Conservation (phyloP, 2,329 filamentous ascomycete species). For the Berkeleyomyces rouxiae region DNA sequence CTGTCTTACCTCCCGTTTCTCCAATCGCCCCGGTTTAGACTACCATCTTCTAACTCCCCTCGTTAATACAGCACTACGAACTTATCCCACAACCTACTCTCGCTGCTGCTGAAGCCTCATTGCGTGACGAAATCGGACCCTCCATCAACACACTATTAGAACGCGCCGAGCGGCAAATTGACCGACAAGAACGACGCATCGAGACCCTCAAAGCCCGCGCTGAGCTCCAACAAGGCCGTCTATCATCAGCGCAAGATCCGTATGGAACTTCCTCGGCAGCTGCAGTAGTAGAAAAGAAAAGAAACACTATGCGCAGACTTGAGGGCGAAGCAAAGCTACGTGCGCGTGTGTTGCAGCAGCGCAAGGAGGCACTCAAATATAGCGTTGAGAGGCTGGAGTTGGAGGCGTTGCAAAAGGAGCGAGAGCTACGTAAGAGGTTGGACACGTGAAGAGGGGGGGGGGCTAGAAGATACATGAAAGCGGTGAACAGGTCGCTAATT, state of each 20-base stretch:
- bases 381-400: constrained; percentile 72
- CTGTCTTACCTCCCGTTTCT: constrained; percentile 17
- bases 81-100: constrained; percentile 75
- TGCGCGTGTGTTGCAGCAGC: constrained; percentile 50
- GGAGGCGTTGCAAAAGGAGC: constrained; percentile 62
- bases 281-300: constrained; percentile 12
- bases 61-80: constrained; percentile 67
- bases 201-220: constrained; percentile 68
- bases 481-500: not conserved
- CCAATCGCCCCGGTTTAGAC: not conserved
- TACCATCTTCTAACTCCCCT: constrained; percentile 75
- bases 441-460: constrained; percentile 18
- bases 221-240: constrained; percentile 63
- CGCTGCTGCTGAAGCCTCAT: constrained; percentile 62
- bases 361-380: constrained; percentile 74
- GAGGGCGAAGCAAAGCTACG: constrained; percentile 36
- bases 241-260: constrained; percentile 18
- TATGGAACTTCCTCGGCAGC: not conserved
- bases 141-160: constrained; percentile 64
- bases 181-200: constrained; percentile 67
- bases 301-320: constrained; percentile 22
- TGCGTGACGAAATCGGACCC: constrained; percentile 80
- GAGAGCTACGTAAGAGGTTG: constrained; percentile 37
- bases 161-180: constrained; percentile 68
- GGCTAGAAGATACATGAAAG: not conserved